Evolutionary conservation across 1,284 basidiomycete genomes (phyloP).

Genomic region (Ustilago loliicola): DNA sequence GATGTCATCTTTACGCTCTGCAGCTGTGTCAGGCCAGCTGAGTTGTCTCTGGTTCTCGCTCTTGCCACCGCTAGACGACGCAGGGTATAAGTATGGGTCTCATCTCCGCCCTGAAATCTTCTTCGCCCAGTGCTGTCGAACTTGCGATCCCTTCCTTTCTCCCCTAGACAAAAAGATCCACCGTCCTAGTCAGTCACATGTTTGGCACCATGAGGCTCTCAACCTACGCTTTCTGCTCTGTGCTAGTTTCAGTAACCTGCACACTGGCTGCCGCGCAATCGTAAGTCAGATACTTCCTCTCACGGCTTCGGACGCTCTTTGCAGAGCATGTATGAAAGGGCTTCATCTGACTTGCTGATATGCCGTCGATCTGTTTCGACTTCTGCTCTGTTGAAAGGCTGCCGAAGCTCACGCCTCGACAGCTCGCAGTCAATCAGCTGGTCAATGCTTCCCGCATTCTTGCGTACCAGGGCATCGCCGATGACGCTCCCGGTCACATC

Average conservation of each 20-base stretch:
- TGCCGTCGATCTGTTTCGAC: background rate
- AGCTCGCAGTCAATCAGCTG: conserved; percentile 48
- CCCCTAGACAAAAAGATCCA: no score
- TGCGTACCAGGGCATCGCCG: conserved; percentile 39
- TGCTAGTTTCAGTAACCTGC: background rate
- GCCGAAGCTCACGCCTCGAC: conserved; percentile 38
- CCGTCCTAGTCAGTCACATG: no score
- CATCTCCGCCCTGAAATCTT: background rate
- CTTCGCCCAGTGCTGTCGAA: background rate
- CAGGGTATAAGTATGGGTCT: conserved; percentile 1
- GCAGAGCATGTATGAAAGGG: background rate
- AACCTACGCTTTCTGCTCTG: background rate
- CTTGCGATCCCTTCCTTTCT: no score
- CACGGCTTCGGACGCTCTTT: background rate
- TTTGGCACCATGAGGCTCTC: conserved; percentile 2
- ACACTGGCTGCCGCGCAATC: conserved; percentile 1
- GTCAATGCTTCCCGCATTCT: conserved; percentile 55
- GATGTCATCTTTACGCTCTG: background rate
- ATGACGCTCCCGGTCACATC: conserved; percentile 43
- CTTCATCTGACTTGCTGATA: background rate
- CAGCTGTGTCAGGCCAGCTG: background rate
- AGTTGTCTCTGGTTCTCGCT: background rate
- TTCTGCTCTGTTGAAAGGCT: conserved; percentile 11
- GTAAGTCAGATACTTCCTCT: background rate
- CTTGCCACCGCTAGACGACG: background rate